Base-by-base conservation (phyloP, 768 basidiomycete genomes). In the Naematelia encephala region DNA sequence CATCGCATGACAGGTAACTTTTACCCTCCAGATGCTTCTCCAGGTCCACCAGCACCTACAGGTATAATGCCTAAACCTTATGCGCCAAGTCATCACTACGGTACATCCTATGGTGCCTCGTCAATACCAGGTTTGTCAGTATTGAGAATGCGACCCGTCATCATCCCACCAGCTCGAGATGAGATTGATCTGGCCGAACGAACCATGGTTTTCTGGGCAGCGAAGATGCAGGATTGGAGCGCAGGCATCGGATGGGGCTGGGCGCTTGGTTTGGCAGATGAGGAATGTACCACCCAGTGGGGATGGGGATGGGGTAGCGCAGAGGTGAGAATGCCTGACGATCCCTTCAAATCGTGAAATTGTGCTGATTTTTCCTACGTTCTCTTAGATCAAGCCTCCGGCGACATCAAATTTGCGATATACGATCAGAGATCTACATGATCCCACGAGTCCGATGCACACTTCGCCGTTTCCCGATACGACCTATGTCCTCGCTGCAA, bases 161-260 rank as follows among this genome's bases (percentile, higher is more conserved):
- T 76, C 47, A 53, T 76, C 3, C 70, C 68, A 4, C 70, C 74
- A 11, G 60, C 70, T 21, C 56, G 67, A 21, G 74, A 76, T 30
- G 61, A 66, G 56, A 68, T 76, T 21, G 65, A 73, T 21, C 26
- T 76, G 2, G 69, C 66, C 5, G 74, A 76, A 42, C 43, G 74
- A n/a, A 59, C 63, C 2, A 60, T 63, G 57, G 63, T 67, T 0
- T 76, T 76, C 51, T 76, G 74, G 74, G 71, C 71, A n/a, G 68
- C 70, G 1, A 76, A 76, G 54, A 46, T 47, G 61, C 66, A 72
- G 30, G 74, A 76, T 53, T 76, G 72, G 72, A 62, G 59, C 28
- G 61, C 67, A 1, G 59, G 63, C 0, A 54, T 64, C 1, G 64
- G 70, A 2, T 73, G 68, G 66, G 74, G 74, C 14, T 76, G 74